Evolutionary conservation across 2,329 filamentous ascomycete genomes (phyloP), one percentile per base, ranked within the genome.

Genomic region (Botrytis porri): DNA sequence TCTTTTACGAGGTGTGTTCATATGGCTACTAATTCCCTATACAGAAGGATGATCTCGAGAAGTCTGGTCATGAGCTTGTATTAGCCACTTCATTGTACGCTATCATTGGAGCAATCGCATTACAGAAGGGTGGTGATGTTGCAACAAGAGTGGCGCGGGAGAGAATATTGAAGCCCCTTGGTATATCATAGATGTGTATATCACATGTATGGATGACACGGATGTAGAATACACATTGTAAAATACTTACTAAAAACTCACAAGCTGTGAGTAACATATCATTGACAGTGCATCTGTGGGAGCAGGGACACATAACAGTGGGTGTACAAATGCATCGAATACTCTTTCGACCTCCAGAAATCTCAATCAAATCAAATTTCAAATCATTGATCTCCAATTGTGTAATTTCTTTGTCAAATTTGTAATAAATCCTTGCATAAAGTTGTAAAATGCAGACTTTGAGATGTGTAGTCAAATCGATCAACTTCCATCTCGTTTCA

Each of bases 51-150:
- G 90, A 94, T 78, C 86, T 97, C 71, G 82, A 87, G 69, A 84
- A 85, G 29, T 97, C 94, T 0, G 96, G 96, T 77, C 82, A 92
- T 41, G 88, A 93, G 39, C 85, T 90, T 6, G 90, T 98, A 37
- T 84, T 97, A 72, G 88, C 92, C 66, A 90, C 94, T 75, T 89
- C 93, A 5, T 79, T 99, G 72, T 93, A 94, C 81, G 93, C 95
- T 63, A 92, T 99, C 72, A 84, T 98, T 62, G 96, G 96, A 35
- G 96, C 96, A 18, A 83, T 99, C 70, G 91, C 94, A n/a, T 84
- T 99, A 79, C 94, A 98, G 82, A 90, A 92, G 77, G 96, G 96
- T 64, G 92, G 92, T 54, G 90, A 91, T 62, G 88, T 92, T 72
- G 94, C 95, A 73, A 91, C 90, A 76, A 87, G 88, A 81, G 83